phyloP scores from a whole-genome alignment of 225 moss, liverwort and hornwort genomes.

The Physcomitrellopsis africana region DNA sequence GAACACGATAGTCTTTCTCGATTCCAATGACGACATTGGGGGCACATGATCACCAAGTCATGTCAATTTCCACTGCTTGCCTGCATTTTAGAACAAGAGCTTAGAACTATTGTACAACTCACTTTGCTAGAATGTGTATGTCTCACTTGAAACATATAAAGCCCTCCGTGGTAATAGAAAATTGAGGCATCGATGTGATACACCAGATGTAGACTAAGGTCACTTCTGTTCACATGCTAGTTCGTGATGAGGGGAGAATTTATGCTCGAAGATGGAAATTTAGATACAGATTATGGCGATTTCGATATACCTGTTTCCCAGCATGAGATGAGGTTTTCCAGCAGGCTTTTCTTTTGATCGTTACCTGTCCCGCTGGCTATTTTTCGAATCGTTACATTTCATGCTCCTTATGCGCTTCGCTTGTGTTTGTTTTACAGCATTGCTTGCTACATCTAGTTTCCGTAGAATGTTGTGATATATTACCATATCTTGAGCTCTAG shows the following conservation, averaged over 20 bases:
- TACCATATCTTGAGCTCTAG: no score
- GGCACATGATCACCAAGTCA: constrained; percentile 5
- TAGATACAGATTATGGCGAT: no score
- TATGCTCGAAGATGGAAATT: no score
- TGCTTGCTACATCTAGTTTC: no score
- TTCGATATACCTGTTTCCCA: no score
- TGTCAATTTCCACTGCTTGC: constrained; percentile 18
- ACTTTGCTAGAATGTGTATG: constrained; percentile 12
- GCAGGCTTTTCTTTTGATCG: no score
- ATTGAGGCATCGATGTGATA: neutral
- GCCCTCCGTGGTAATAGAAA: constrained; percentile 10
- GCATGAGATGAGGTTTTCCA: no score
- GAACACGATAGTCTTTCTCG: neutral
- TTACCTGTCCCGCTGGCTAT: no score
- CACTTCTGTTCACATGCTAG: constrained; percentile 20
- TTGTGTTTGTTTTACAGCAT: no score
- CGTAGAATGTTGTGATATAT: no score
- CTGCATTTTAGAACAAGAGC: constrained; percentile 4
- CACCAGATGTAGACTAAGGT: constrained; percentile 14
- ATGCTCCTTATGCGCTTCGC: no score
- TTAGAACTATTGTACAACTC: constrained; percentile 4
- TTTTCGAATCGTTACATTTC: no score
- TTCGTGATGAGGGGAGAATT: neutral
- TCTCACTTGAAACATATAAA: neutral
- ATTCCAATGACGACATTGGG: constrained; percentile 19